Base-by-base conservation (phyloP, 1,139 yeast genomes). In the Sugiyamaella novakii region DNA sequence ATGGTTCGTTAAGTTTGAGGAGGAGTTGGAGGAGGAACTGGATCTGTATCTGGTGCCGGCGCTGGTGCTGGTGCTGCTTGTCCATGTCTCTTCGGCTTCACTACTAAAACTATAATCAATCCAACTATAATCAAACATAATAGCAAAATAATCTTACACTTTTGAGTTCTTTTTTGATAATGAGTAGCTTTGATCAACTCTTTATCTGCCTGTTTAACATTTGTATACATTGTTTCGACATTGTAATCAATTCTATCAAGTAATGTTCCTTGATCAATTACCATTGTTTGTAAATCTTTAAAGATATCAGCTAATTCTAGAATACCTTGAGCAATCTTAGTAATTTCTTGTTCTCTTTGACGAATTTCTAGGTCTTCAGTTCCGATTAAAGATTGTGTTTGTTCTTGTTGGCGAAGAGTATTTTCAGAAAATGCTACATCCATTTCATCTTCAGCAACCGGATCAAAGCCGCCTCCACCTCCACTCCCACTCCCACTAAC, bases 211-310 rank as follows among this genome's bases (percentile, higher is more conserved):
- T 75, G 77, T 59, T 83, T 80, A 53, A 92, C 78, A 57, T 88
- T 87, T 40, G 80, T 80, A 3, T 80, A 85, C 28, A 96, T 85
- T 54, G 81, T 83, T 54, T 85, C 86, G 52, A 94, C 72, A 64
- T 94, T 92, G 67, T 91, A 91, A 68, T 89, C 98, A 50, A 92
- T 91, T 57, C 98, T 73, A 67, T 92, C 98, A 52, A 92, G 75
- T 40, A 92, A 76, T 0, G 97, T 88, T 1, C 98, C 98, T 68
- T 92, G 98, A 63, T 94, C 98, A 51, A 92, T 87, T 43, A 92
- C 89, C 76, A 94, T 76, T 27, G 82, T 80, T 61, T 94, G 98
- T 79, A 92, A 80, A 63, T 94, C 98, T 64, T 87, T 85, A 71
- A 92, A 92, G 47, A 94, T 92, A 1, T 94, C 88, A 38, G 94